Percentiles rank a stretch among this genome's conserved stretches.
Conservation (phyloP, 768 basidiomycete genomes). For the Trametes gibbosa region DNA sequence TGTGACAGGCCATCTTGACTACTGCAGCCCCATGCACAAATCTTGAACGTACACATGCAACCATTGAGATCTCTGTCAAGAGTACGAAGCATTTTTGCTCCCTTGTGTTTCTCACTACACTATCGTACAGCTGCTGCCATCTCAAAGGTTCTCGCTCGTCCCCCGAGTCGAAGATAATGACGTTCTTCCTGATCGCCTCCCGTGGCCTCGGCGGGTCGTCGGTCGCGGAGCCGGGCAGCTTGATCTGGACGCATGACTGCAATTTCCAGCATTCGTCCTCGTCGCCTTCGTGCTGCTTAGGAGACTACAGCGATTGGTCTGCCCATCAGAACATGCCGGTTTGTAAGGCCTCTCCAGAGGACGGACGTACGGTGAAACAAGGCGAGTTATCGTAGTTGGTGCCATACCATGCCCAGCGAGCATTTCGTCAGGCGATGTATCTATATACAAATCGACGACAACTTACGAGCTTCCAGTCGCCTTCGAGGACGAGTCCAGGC, state of each 20-base stretch:
- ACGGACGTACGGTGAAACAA: neutral
- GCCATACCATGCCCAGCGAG: too few species aligned
- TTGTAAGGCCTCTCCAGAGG: neutral
- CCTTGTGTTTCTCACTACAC: too few species aligned
- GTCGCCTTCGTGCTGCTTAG: neutral
- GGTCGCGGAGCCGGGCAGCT: neutral
- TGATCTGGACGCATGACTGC: neutral
- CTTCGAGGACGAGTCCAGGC: neutral
- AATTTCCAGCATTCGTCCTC: conserved; percentile 1
- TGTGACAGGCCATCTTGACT: too few species aligned
- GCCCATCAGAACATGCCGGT: neutral
- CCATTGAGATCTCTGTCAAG: too few species aligned
- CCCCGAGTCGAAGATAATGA: neutral
- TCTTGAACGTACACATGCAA: too few species aligned
- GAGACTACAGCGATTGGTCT: neutral
- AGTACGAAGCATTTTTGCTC: too few species aligned
- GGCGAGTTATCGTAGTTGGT: neutral
- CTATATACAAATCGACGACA: neutral
- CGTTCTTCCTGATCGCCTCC: neutral
- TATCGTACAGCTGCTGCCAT: too few species aligned
- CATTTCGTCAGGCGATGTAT: neutral
- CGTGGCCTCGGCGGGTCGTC: neutral
- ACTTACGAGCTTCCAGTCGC: neutral
- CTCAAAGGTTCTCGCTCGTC: neutral
- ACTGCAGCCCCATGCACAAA: too few species aligned